Conservation (phyloP, 164 flowering plant genomes). For the Dillenia suffruticosa region DNA sequence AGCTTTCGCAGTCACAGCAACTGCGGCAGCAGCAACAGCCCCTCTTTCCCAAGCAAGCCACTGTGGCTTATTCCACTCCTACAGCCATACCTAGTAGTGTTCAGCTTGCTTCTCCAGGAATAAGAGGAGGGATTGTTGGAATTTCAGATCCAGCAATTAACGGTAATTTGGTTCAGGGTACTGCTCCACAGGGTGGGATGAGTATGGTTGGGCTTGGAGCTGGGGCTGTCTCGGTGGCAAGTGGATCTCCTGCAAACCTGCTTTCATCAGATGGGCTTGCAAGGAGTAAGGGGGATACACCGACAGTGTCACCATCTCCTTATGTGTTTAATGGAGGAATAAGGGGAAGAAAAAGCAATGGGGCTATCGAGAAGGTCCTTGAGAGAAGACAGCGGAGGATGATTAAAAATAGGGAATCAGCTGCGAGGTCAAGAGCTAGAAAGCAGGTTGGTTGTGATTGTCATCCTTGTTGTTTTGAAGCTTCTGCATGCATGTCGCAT, state of each 20-base stretch:
- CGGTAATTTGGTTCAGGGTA: conserved; percentile 33
- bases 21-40: conserved; percentile 25
- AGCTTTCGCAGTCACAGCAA: conserved; percentile 10
- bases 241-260: conserved; percentile 62
- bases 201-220: conserved; percentile 60
- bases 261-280: conserved; percentile 70
- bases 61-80: conserved; percentile 34
- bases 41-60: conserved; percentile 36
- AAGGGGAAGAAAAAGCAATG: conserved; percentile 40
- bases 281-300: conserved; percentile 68
- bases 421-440: conserved; percentile 69
- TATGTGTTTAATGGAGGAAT: conserved; percentile 61
- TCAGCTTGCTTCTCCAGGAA: conserved; percentile 41
- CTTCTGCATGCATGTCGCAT: too few relatives aligned
- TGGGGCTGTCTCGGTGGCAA: conserved; percentile 33
- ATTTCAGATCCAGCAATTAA: conserved; percentile 36
- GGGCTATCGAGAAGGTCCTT: conserved; percentile 51
- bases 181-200: conserved; percentile 38
- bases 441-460: conserved; percentile 40
- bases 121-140: conserved; percentile 49
- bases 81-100: conserved; percentile 24
- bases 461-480: too few relatives aligned
- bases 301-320: conserved; percentile 83
- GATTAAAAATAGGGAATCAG: conserved; percentile 71
- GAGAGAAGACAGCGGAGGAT: conserved; percentile 72